Conservation (phyloP, 169 alveolate species). For the Amoebophrya sp. region DNA sequence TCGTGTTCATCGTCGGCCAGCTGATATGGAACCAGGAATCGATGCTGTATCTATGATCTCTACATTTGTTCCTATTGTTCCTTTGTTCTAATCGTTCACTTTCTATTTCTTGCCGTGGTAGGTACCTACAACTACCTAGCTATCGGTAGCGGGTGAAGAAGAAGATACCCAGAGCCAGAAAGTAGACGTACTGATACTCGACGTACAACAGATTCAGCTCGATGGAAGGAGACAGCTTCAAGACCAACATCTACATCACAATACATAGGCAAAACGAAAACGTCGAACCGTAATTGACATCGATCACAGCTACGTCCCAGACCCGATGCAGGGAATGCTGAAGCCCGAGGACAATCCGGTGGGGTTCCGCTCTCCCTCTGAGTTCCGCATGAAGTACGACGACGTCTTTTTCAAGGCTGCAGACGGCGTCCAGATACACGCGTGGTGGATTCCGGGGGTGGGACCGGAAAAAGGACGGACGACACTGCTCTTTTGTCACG, state of each 20-base stretch:
- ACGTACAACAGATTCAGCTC: no score
- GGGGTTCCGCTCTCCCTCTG: neutral
- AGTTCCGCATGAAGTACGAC: neutral
- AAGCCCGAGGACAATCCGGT: neutral
- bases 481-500: neutral
- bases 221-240: neutral
- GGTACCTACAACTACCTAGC: no score
- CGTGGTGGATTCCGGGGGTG: neutral
- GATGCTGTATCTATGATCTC: neutral
- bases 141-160: no score
- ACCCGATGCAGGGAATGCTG: neutral
- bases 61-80: neutral
- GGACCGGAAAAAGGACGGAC: neutral
- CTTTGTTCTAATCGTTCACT: no score
- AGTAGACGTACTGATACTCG: no score
- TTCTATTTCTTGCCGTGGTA: no score
- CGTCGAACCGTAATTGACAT: no score
- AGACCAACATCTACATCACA: neutral
- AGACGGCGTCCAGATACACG: neutral
- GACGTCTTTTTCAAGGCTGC: neutral
- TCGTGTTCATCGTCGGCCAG: neutral
- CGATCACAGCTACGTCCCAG: neutral
- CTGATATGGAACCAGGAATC: neutral
- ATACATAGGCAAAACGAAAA: neutral
- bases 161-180: no score